Evolutionary conservation across 2,329 filamentous ascomycete genomes (phyloP).

Genomic region (Thielaviopsis ethacetica): DNA sequence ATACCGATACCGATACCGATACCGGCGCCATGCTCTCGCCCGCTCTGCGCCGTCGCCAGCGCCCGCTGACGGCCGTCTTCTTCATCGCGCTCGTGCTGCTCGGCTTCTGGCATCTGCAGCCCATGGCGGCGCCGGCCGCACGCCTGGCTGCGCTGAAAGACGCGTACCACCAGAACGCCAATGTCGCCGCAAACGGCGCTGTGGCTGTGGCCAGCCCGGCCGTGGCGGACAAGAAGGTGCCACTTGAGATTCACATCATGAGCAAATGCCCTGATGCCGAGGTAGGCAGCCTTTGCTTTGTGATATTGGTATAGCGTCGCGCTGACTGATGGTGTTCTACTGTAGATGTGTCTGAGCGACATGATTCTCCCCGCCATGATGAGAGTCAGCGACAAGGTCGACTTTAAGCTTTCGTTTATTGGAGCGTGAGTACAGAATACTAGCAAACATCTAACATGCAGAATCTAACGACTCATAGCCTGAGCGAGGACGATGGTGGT

Average conservation of each 20-base stretch:
- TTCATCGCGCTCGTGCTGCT: slow-evolving; percentile 14
- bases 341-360: slow-evolving; percentile 56
- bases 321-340: neutral
- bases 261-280: slow-evolving; percentile 87
- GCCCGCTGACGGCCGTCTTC: slow-evolving; percentile 13
- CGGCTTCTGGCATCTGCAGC: neutral
- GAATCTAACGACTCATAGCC: slow-evolving; percentile 22
- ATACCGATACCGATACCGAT: neutral
- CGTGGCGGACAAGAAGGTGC: slow-evolving; percentile 32
- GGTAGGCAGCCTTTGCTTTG: slow-evolving; percentile 20
- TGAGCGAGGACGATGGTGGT: slow-evolving; percentile 55
- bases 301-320: neutral
- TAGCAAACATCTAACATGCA: slow-evolving; percentile 1
- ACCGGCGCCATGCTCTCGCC: neutral
- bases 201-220: neutral
- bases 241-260: slow-evolving; percentile 91
- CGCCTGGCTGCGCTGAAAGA: slow-evolving; percentile 3
- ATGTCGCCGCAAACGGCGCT: neutral
- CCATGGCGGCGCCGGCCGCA: slow-evolving; percentile 5
- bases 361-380: slow-evolving; percentile 80
- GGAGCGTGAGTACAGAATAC: slow-evolving; percentile 41
- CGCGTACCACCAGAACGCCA: neutral
- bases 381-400: slow-evolving; percentile 62
- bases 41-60: slow-evolving; percentile 3
- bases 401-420: slow-evolving; percentile 84